Conservation (phyloP, 177 flowering plant genomes). For the Tripterygium wilfordii region DNA sequence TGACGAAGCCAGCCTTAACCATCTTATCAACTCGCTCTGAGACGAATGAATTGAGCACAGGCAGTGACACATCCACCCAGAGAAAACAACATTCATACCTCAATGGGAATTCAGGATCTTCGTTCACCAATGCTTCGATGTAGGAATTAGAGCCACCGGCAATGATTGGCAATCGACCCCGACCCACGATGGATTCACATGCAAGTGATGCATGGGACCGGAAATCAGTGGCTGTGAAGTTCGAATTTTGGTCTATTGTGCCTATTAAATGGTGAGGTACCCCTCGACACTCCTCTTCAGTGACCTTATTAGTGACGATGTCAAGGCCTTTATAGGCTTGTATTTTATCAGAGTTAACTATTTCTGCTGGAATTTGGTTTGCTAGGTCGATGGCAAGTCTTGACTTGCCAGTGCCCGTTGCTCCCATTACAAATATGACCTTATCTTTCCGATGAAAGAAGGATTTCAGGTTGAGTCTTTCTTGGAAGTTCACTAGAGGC, state of each 20-base stretch:
- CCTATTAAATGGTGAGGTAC: constrained; percentile 69
- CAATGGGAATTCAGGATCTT: constrained; percentile 24
- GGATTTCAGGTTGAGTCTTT: constrained; percentile 24
- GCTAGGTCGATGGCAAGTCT: constrained; percentile 74
- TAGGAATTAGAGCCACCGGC: constrained; percentile 85
- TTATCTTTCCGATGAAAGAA: constrained; percentile 39
- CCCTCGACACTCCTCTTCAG: constrained; percentile 49
- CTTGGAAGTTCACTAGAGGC: constrained; percentile 33
- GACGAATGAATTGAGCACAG: constrained; percentile 32
- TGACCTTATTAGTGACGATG: constrained; percentile 69
- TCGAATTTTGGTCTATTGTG: constrained; percentile 27
- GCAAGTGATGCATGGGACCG: constrained; percentile 26
- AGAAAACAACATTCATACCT: constrained; percentile 55
- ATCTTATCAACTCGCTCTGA: constrained; percentile 60
- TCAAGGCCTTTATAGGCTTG: constrained; percentile 71
- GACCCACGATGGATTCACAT: constrained; percentile 28
- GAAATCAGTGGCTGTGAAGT: constrained; percentile 51
- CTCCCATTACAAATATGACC: constrained; percentile 71
- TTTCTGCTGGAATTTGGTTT: constrained; percentile 45
- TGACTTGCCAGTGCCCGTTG: constrained; percentile 86
- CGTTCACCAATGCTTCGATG: constrained; percentile 55
- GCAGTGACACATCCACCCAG: constrained; percentile 48
- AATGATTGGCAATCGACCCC: constrained; percentile 51
- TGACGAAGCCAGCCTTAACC: constrained; percentile 55
- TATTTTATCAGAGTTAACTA: constrained; percentile 79